A percentile compares a stretch with the other conserved stretches of the same genome.
phyloP scores from a whole-genome alignment of 1,139 yeast species.

The Kodamaea fungicola region DNA sequence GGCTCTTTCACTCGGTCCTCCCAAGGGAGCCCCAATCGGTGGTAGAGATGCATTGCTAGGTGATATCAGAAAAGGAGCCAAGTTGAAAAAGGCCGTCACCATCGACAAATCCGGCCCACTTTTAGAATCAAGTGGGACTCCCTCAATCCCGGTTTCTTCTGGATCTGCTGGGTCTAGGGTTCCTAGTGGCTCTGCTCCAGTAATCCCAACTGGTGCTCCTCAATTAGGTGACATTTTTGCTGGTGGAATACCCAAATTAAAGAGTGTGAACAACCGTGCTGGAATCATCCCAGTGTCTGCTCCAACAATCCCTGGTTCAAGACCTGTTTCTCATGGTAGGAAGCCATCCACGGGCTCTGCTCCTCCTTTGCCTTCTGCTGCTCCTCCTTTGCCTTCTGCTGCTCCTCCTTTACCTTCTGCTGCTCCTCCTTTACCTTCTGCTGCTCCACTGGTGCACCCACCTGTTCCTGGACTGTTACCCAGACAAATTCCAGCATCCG shows the following conservation, averaged over 20 bases:
- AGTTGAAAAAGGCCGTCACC: conserved; percentile 65
- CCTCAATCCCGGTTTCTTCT: conserved; percentile 15
- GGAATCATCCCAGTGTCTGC: conserved; percentile 41
- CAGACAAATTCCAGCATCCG: conserved; percentile 5
- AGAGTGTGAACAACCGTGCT: conserved; percentile 50
- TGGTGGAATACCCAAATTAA: conserved; percentile 80
- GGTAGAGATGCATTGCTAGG: conserved; percentile 77
- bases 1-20: conserved; percentile 4
- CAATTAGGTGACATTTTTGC: conserved; percentile 79
- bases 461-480: conserved; percentile 20
- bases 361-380: conserved; percentile 15
- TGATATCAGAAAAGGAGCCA: conserved; percentile 78
- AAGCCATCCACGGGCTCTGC: conserved; percentile 1
- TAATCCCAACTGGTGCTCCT: conserved; percentile 38
- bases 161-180: conserved; percentile 9
- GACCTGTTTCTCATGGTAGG: conserved; percentile 7
- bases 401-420: conserved; percentile 11
- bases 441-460: conserved; percentile 27
- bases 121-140: conserved; percentile 28
- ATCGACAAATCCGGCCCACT: conserved; percentile 45
- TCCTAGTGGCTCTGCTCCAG: conserved; percentile 12
- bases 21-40: conserved; percentile 21
- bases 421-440: conserved; percentile 18
- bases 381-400: conserved; percentile 12
- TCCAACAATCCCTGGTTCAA: conserved; percentile 24